A percentile compares a stretch with the other conserved stretches of the same genome.
phyloP scores from a whole-genome alignment of 2,329 filamentous ascomycete species.

The Trichoderma atroviride region DNA sequence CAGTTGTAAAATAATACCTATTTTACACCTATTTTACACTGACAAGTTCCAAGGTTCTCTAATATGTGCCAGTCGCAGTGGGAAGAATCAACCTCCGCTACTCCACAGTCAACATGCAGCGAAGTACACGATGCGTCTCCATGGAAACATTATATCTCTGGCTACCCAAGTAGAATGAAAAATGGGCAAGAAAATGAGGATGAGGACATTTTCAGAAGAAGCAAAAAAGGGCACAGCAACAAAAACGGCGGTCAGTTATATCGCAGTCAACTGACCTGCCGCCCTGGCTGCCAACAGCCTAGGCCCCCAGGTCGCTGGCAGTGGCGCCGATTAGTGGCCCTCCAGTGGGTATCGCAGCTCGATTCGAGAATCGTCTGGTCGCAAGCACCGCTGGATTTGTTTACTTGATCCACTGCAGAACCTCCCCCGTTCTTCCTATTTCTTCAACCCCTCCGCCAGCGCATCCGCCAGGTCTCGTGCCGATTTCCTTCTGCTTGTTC shows the following conservation, averaged over 20 bases:
- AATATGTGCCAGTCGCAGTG: neutral
- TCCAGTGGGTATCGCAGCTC: neutral
- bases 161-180: neutral
- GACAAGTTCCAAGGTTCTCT: neutral
- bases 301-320: constrained; percentile 1
- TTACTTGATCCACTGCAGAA: constrained; percentile 18
- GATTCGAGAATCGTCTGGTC: constrained; percentile 13
- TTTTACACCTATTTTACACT: neutral
- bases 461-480: constrained; percentile 15
- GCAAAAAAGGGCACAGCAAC: neutral
- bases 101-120: neutral
- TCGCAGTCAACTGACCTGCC: neutral
- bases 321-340: constrained; percentile 18
- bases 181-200: too few species aligned
- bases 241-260: constrained; percentile 4
- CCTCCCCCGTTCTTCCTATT: constrained; percentile 14
- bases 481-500: constrained; percentile 3
- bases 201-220: too few species aligned
- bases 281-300: neutral
- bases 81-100: neutral
- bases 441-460: neutral
- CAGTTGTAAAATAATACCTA: neutral
- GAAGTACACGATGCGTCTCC: neutral
- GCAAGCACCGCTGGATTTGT: constrained; percentile 13
- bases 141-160: neutral